Base-by-base conservation (phyloP, 2,329 filamentous ascomycete species). In the Elsinoe australis region DNA sequence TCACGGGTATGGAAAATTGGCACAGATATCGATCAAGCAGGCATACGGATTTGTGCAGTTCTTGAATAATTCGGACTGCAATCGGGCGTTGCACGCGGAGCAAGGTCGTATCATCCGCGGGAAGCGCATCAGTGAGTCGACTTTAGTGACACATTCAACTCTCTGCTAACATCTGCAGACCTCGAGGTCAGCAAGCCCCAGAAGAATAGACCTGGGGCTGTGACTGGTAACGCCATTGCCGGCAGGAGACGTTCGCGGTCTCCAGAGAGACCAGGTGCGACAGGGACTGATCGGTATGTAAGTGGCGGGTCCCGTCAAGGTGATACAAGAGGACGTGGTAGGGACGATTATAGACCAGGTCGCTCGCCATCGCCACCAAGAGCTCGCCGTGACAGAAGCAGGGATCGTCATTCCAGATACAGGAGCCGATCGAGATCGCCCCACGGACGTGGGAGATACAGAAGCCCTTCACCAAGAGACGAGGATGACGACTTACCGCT, bases 41-140 rank as follows among this genome's bases (percentile, higher is more conserved):
- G 89, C 89, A 1, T 96, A 95, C 66, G 92, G 92, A 1, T 98
- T 96, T 62, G 88, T 96, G 28, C 92, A 96, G 63, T 98, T 94
- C 56, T 76, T 95, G 55, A 82, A 87, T 22, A 70, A 81, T 3
- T 73, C 76, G 2, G 83, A 90, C 59, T 94, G 88, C 54, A 73
- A 77, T 49, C 73, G 74, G 36, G 90, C 90, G 3, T 75, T 96
- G 57, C 74, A 84, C 28, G 75, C 75, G 28, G 80, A 95, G 52
- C 87, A 96, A 65, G 87, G 86, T 7, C 77, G 80, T 32, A 78
- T 87, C 54, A 80, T 96, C 29, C 79, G 86, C 60, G 90, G 89
- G n/a, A 83, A 89, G 55, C 88, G 88, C 64, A 94, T 96, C 62
- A 88, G 90, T 95, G 72, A 78, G 88, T 71, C 12, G 18, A 29